Evolutionary conservation across 2,329 filamentous ascomycete genomes (phyloP).

Genomic region (Rutstroemia sydowiana): DNA sequence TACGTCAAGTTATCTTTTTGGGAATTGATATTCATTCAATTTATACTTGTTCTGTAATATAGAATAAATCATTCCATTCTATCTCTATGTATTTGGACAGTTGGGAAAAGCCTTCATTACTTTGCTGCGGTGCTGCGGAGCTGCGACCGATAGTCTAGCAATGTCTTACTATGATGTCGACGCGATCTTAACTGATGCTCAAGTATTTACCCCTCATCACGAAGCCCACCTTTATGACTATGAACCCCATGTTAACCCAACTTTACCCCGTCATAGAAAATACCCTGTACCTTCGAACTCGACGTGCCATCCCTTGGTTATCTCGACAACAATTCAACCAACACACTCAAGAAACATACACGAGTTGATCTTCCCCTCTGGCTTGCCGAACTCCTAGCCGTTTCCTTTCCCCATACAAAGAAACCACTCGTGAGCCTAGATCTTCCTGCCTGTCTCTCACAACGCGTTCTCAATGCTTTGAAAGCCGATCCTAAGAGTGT

Average conservation of each 20-base stretch:
- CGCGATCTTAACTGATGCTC: conserved; percentile 76
- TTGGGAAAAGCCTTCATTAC: too few relatives aligned
- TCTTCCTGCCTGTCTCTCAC: conserved; percentile 64
- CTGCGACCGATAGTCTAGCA: too few relatives aligned
- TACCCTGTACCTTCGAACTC: conserved; percentile 90
- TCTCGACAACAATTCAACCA: conserved; percentile 70
- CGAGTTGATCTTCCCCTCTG: conserved; percentile 81
- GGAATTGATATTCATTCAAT: too few relatives aligned
- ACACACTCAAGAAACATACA: conserved; percentile 71
- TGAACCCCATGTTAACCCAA: conserved; percentile 10
- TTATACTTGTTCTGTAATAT: too few relatives aligned
- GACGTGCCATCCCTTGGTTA: conserved; percentile 82
- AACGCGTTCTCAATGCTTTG: conserved; percentile 75
- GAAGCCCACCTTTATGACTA: neutral
- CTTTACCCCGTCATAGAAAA: too few relatives aligned
- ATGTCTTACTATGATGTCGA: conserved; percentile 83
- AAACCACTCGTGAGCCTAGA: conserved; percentile 70
- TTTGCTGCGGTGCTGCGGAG: too few relatives aligned
- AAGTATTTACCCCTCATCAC: conserved; percentile 40
- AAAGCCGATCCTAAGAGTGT: conserved; percentile 86
- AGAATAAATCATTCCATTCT: too few relatives aligned
- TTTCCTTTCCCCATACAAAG: conserved; percentile 44
- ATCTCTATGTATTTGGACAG: too few relatives aligned
- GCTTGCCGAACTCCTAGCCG: conserved; percentile 88
- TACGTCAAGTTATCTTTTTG: too few relatives aligned